These are phyloP conservation scores for Syzygium aqueum DNA, from an alignment of 345 rosid genomes.

Conservation along the genomic window DNA sequence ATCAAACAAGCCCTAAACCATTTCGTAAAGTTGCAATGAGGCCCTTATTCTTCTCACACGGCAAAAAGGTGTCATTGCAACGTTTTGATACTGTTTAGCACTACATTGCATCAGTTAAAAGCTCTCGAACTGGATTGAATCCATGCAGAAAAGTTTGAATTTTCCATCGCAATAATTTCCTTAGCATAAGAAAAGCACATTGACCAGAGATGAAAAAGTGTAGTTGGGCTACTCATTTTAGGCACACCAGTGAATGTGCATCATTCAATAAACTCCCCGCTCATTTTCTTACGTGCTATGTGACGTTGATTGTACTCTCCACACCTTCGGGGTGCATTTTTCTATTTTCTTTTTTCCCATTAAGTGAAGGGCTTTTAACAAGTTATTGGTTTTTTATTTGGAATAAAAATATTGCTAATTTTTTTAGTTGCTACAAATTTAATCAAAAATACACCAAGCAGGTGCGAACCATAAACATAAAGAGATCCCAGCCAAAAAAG, in stretches of 20 bases:
- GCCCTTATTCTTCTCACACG: not conserved
- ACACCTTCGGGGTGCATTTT: not conserved
- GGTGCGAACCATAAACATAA: not conserved
- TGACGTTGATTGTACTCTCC: not conserved
- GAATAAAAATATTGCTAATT: not conserved
- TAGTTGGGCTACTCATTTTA: not conserved
- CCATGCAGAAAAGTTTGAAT: not conserved
- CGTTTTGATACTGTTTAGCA: not conserved
- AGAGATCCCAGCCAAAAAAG: not conserved
- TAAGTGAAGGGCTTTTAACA: not conserved
- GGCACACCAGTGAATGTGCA: not conserved
- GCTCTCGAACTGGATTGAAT: not conserved
- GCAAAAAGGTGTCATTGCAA: not conserved
- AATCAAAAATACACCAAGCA: not conserved
- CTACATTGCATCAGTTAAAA: not conserved
- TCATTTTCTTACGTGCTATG: not conserved
- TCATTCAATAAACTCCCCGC: not conserved
- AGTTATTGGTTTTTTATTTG: not conserved
- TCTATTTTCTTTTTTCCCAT: not conserved
- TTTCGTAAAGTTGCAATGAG: not conserved
- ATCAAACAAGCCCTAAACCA: not conserved
- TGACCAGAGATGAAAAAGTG: not conserved
- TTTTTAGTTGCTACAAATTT: not conserved
- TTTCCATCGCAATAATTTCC: not conserved
- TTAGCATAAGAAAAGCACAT: not conserved